phyloP scores from a whole-genome alignment of 495 filamentous ascomycete species.

The Hapsidospora chrysogenum region DNA sequence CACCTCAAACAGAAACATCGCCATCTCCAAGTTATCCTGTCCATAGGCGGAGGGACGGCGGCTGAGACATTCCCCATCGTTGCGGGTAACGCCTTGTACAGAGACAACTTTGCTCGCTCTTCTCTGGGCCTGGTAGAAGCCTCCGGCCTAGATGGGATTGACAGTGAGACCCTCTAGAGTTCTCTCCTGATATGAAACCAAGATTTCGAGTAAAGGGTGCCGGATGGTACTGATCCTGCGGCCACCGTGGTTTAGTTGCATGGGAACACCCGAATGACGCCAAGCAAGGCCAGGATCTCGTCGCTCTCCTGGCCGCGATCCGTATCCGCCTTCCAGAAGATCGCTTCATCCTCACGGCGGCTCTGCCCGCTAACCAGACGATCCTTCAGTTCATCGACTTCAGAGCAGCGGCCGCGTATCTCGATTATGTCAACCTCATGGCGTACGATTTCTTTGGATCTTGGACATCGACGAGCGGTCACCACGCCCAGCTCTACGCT shows the following conservation, averaged over 20 bases:
- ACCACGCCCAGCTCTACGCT: slow-evolving; percentile 59
- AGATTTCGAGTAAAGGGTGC: not conserved
- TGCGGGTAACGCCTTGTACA: slow-evolving; percentile 38
- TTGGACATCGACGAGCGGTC: slow-evolving; percentile 52
- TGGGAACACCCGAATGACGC: slow-evolving; percentile 72
- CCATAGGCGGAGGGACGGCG: slow-evolving; percentile 74
- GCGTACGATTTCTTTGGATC: slow-evolving; percentile 57
- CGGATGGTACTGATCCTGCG: slow-evolving; percentile 4
- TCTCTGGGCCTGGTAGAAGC: slow-evolving; percentile 54
- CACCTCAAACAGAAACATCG: slow-evolving; percentile 57
- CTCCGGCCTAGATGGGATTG: slow-evolving; percentile 71
- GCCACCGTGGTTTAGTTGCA: slow-evolving; percentile 50
- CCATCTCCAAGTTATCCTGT: slow-evolving; percentile 66
- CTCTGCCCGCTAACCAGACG: slow-evolving; percentile 63
- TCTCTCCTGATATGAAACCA: slow-evolving; percentile 2
- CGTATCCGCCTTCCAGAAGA: slow-evolving; percentile 58
- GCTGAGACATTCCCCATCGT: slow-evolving; percentile 63
- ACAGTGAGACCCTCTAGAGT: slow-evolving; percentile 43
- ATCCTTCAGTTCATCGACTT: slow-evolving; percentile 65
- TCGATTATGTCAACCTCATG: slow-evolving; percentile 85
- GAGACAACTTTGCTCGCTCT: slow-evolving; percentile 59
- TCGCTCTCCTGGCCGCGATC: slow-evolving; percentile 50
- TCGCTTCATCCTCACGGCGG: slow-evolving; percentile 60
- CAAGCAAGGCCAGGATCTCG: slow-evolving; percentile 55
- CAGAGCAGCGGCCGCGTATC: slow-evolving; percentile 38